Evolutionary conservation across 176 grass and related monocot species (phyloP).

Genomic region (Bolboschoenus planiculmis): DNA sequence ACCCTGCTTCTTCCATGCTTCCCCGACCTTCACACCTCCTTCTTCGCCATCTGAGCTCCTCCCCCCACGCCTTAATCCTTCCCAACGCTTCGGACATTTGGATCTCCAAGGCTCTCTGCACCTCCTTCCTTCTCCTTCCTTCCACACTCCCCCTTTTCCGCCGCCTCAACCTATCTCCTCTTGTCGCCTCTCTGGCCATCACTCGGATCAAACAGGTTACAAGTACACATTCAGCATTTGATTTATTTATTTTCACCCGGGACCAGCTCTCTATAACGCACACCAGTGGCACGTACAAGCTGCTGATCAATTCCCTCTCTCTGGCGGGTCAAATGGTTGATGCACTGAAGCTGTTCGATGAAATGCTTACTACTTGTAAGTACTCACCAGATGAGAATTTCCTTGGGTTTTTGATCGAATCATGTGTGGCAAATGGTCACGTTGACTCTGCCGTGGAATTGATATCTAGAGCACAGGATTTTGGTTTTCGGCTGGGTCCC

Average conservation of each 20-base stretch:
- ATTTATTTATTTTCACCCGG: slow-evolving; percentile 20
- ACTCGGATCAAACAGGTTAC: neutral
- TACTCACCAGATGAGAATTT: slow-evolving; percentile 40
- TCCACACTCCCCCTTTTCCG: neutral
- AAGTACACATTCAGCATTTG: neutral
- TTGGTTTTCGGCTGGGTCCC: slow-evolving; percentile 33
- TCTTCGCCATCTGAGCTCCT: slow-evolving; percentile 17
- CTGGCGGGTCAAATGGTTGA: slow-evolving; percentile 35
- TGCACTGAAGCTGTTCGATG: slow-evolving; percentile 68
- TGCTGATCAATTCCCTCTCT: slow-evolving; percentile 37
- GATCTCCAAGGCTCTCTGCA: too few species aligned
- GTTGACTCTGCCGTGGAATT: slow-evolving; percentile 38
- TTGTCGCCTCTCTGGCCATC: neutral
- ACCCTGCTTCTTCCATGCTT: slow-evolving; percentile 9
- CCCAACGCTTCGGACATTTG: too few species aligned
- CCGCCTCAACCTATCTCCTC: slow-evolving; percentile 1
- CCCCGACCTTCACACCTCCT: slow-evolving; percentile 22
- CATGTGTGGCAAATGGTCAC: slow-evolving; percentile 32
- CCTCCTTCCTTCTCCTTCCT: neutral
- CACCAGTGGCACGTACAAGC: slow-evolving; percentile 29
- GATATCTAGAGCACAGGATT: slow-evolving; percentile 26
- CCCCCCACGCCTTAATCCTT: slow-evolving; percentile 8
- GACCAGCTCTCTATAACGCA: slow-evolving; percentile 30
- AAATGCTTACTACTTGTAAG: slow-evolving; percentile 44
- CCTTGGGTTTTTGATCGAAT: slow-evolving; percentile 47